A percentile compares a stretch with the other conserved stretches of the same genome.
Conservation (phyloP, 2,329 filamentous ascomycete species). For the Colletotrichum abscissum region DNA sequence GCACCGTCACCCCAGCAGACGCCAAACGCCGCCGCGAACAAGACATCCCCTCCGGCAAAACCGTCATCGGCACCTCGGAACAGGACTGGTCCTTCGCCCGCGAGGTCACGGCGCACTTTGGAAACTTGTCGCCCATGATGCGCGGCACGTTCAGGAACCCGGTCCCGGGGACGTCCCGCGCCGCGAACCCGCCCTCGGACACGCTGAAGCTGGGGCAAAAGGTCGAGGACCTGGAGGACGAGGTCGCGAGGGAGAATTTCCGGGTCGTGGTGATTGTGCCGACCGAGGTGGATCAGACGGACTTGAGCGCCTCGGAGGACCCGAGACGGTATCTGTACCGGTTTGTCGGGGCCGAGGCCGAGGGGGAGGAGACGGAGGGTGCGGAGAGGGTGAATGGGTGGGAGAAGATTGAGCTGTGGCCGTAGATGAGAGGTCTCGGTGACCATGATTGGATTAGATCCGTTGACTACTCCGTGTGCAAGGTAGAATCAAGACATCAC, state of each 20-base stretch:
- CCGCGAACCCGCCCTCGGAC: constrained; percentile 56
- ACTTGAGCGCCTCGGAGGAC: constrained; percentile 75
- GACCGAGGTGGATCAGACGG: constrained; percentile 79
- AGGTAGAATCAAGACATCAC: no score
- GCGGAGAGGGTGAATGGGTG: constrained; percentile 57
- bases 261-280: constrained; percentile 85
- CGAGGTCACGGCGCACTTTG: constrained; percentile 90
- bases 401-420: constrained; percentile 78
- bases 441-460: not conserved
- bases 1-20: constrained; percentile 49
- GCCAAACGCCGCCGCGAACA: constrained; percentile 43
- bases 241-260: constrained; percentile 79
- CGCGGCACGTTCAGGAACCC: constrained; percentile 81
- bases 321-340: constrained; percentile 76
- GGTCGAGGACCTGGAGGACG: constrained; percentile 78
- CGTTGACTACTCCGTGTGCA: not conserved
- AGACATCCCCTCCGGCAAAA: not conserved
- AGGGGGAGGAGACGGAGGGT: constrained; percentile 42
- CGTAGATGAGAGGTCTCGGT: constrained; percentile 44
- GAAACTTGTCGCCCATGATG: constrained; percentile 85
- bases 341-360: constrained; percentile 56
- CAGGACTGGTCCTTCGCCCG: constrained; percentile 79
- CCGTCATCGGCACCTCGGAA: constrained; percentile 23
- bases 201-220: constrained; percentile 67
- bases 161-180: constrained; percentile 71